Evolutionary conservation across 2,329 filamentous ascomycete species (phyloP).

Genomic region (Aspergillus fumigatus): DNA sequence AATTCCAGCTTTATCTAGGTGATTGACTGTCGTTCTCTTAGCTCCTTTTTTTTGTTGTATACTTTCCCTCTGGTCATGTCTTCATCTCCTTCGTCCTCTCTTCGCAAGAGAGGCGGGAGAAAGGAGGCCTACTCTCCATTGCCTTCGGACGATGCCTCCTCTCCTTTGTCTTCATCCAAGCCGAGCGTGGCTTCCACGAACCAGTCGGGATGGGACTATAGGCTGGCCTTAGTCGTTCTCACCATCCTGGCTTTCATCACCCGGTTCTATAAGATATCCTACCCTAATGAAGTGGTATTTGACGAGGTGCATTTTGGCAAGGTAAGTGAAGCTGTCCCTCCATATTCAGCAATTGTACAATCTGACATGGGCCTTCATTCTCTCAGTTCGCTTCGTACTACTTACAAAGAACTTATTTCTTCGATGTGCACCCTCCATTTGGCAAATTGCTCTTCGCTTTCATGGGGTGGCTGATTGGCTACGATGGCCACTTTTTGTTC

Average conservation of each 20-base stretch:
- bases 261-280: slow-evolving; percentile 91
- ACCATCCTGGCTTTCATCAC: slow-evolving; percentile 84
- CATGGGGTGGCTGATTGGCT: slow-evolving; percentile 95
- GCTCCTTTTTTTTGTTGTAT: slow-evolving; percentile 9
- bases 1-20: slow-evolving; percentile 16
- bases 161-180: slow-evolving; percentile 15
- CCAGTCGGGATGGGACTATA: slow-evolving; percentile 74
- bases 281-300: slow-evolving; percentile 95
- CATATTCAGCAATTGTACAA: neutral
- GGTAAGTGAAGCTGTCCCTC: slow-evolving; percentile 51
- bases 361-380: slow-evolving; percentile 1
- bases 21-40: slow-evolving; percentile 26
- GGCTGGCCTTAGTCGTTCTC: slow-evolving; percentile 69
- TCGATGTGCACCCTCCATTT: slow-evolving; percentile 97
- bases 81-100: slow-evolving; percentile 31
- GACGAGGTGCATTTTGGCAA: slow-evolving; percentile 99
- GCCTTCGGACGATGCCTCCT: slow-evolving; percentile 20
- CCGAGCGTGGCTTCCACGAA: slow-evolving; percentile 16
- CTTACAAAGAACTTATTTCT: slow-evolving; percentile 96
- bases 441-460: slow-evolving; percentile 97
- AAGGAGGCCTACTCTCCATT: slow-evolving; percentile 26
- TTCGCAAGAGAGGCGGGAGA: slow-evolving; percentile 41
- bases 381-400: slow-evolving; percentile 62
- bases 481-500: slow-evolving; percentile 95
- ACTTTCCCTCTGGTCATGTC: slow-evolving; percentile 28